Evolutionary conservation across 2,329 filamentous ascomycete genomes (phyloP).

Genomic region (Dothistroma septosporum): DNA sequence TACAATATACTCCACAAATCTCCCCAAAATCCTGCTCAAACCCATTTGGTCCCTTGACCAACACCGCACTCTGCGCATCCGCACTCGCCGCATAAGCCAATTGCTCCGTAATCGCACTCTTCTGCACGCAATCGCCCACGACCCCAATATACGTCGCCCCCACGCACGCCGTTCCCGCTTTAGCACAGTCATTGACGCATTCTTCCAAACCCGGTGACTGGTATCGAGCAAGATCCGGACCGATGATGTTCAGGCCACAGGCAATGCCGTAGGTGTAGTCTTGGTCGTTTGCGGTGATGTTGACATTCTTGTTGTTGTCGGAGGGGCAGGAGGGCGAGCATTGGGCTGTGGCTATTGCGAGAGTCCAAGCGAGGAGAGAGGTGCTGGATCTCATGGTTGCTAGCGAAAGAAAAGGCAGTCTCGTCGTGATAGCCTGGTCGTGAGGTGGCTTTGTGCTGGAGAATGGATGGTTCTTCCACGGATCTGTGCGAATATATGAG

Average conservation of each 20-base stretch:
- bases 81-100: background rate
- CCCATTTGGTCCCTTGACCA: background rate
- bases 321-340: background rate
- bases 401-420: background rate
- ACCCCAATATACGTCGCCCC: background rate
- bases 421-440: no score
- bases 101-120: background rate
- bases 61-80: background rate
- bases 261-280: background rate
- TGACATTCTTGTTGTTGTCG: background rate
- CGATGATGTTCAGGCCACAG: background rate
- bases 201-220: background rate
- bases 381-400: background rate
- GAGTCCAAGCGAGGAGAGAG: background rate
- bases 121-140: background rate
- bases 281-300: background rate
- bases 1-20: background rate
- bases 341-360: background rate
- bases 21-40: background rate
- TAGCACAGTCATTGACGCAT: background rate
- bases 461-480: background rate
- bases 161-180: background rate
- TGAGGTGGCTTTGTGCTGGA: background rate
- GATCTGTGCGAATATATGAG: background rate
- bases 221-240: background rate